Base-by-base conservation (phyloP, 345 rosid genomes). In the Pistacia atlantica region DNA sequence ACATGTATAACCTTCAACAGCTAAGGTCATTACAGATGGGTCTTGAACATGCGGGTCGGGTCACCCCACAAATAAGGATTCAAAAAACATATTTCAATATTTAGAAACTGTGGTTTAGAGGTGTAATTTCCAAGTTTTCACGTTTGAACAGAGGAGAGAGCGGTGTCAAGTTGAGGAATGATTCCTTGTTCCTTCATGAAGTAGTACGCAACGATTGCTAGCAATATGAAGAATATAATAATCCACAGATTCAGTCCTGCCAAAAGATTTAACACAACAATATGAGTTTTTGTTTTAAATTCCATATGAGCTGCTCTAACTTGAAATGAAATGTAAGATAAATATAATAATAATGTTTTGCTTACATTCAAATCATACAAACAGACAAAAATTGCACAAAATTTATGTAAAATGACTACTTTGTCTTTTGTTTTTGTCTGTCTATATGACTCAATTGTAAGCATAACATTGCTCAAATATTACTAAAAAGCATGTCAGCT, bases 161-260 rank as follows among this genome's bases (percentile, higher is more conserved):
- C 1, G 4, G 31, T 3, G n/a, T 17, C 45, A 4, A 37, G 9
- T 16, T 55, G 1, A 25, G 25, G 74, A 46, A 82, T 45, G 62
- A 72, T 76, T 76, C 78, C 73, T 67, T 73, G 74, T 16, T 72
- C 80, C 85, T 71, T 87, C 83, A 81, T 35, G 70, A 83, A 25
- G 25, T 25, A 72, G 52, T 82, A 84, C 12, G 67, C 79, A 49
- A 84, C 85, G 35, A 89, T 73, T 37, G 90, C 86, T 22, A 85
- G 75, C 8, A 85, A 46, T 18, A 85, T 52, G 52, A 87, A 31
- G 35, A 87, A 52, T 42, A 89, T 74, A 42, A 84, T 77, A 57
- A 85, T 62, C 89, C 84, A 81, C 60, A 80, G 35, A 71, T 77
- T 80, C 46, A 65, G 64, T 28, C 81, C 92, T 87, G 90, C 76